These are phyloP conservation scores for Salvia splendens DNA, from an alignment of 257 asterid genomes.

Conservation along the genomic window DNA sequence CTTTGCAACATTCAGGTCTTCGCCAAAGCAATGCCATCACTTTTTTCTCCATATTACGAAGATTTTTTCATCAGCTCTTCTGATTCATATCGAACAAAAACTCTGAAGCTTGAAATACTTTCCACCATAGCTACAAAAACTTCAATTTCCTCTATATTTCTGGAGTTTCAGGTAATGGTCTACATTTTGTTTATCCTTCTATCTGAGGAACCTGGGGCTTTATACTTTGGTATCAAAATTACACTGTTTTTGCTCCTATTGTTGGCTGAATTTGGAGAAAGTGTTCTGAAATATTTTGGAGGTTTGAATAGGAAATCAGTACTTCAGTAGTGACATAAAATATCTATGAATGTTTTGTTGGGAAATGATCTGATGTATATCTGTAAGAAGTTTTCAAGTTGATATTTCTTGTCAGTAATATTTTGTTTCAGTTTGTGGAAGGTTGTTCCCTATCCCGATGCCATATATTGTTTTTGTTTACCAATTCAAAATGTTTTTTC, in stretches of 20 bases:
- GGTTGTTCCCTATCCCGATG: not conserved
- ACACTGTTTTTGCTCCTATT: not conserved
- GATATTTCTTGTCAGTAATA: not conserved
- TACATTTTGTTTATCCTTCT: slow-evolving; percentile 19
- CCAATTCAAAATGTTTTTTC: slow-evolving; percentile 8
- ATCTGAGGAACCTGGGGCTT: slow-evolving; percentile 11
- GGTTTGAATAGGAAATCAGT: not conserved
- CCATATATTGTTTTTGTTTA: not conserved
- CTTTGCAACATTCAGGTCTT: slow-evolving; percentile 95
- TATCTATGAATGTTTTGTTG: not conserved
- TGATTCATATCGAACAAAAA: slow-evolving; percentile 79
- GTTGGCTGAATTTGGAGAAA: slow-evolving; percentile 7
- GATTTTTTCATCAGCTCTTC: slow-evolving; percentile 79
- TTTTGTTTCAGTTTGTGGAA: slow-evolving; percentile 11
- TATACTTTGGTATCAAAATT: slow-evolving; percentile 11
- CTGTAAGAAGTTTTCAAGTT: not conserved
- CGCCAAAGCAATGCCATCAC: slow-evolving; percentile 80
- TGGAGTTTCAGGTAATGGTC: slow-evolving; percentile 84
- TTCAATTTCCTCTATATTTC: slow-evolving; percentile 72
- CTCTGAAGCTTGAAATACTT: slow-evolving; percentile 90
- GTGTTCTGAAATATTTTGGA: not conserved
- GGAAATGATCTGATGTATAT: not conserved
- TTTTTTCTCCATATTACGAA: slow-evolving; percentile 75
- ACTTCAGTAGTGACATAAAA: not conserved
- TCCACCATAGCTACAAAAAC: slow-evolving; percentile 74